Percentiles rank a stretch among this genome's conserved stretches.
Conservation (phyloP, 805 yeast species). For the Lipomyces orientalis region DNA sequence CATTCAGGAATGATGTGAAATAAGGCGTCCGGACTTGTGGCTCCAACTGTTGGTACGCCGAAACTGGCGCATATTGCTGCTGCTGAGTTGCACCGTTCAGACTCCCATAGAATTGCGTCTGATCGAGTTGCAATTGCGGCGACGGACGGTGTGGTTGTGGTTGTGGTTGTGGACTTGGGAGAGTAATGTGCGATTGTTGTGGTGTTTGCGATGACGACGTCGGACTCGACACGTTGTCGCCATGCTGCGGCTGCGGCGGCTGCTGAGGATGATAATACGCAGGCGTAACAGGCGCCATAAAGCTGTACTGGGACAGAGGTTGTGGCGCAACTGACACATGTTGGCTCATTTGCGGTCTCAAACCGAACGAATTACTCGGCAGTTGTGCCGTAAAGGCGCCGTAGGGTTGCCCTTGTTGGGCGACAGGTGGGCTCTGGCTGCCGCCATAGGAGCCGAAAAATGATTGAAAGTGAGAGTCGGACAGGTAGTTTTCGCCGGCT, state of each 20-base stretch:
- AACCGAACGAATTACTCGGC: neutral
- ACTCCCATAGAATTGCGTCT: neutral
- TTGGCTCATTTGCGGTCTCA: slow-evolving; percentile 18
- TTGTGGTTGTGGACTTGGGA: neutral
- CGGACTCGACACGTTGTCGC: slow-evolving; percentile 3
- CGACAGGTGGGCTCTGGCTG: neutral
- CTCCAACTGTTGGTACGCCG: neutral
- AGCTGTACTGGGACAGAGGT: slow-evolving; percentile 10
- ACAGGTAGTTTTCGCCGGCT: neutral
- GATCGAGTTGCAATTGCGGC: slow-evolving; percentile 5
- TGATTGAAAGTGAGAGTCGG: slow-evolving; percentile 8
- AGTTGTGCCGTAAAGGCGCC: slow-evolving; percentile 19
- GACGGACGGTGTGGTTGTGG: slow-evolving; percentile 18
- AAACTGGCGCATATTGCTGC: neutral
- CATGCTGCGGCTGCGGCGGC: slow-evolving; percentile 13
- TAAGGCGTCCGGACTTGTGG: slow-evolving; percentile 2
- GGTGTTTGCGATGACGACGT: slow-evolving; percentile 12
- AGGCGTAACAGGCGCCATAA: neutral
- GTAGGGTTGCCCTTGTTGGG: neutral
- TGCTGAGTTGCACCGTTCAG: neutral
- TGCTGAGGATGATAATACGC: neutral
- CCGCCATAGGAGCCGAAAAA: slow-evolving; percentile 7
- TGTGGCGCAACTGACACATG: slow-evolving; percentile 7
- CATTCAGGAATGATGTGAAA: slow-evolving; percentile 2
- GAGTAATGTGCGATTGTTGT: neutral